Evolutionary conservation across 306 rosid species (phyloP).

Genomic region (Mucuna pruriens): DNA sequence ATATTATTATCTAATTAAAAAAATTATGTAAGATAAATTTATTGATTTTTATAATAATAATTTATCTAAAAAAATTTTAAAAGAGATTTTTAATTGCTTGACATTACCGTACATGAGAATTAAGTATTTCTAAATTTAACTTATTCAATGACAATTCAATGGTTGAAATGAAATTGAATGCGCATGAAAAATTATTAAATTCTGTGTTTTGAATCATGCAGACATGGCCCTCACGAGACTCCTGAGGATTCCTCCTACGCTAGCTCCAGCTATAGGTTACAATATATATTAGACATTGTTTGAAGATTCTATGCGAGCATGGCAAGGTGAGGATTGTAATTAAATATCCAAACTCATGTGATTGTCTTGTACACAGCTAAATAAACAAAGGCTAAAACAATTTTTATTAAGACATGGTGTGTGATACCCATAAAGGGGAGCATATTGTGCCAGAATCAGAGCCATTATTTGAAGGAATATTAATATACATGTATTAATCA

Average conservation of each 20-base stretch:
- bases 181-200: not conserved
- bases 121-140: no score
- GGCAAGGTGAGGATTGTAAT: not conserved
- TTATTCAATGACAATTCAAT: not conserved
- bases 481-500: not conserved
- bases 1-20: no score
- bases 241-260: slow-evolving; percentile 42
- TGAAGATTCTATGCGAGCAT: slow-evolving; percentile 23
- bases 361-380: not conserved
- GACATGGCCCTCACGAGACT: not conserved
- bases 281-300: not conserved
- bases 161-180: not conserved
- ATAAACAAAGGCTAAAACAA: slow-evolving; percentile 32
- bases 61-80: no score
- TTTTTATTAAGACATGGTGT: slow-evolving; percentile 44
- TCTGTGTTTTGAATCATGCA: not conserved
- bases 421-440: slow-evolving; percentile 48
- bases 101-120: no score
- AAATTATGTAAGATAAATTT: no score
- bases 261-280: slow-evolving; percentile 20
- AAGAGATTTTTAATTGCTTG: no score
- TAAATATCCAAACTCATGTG: slow-evolving; percentile 46
- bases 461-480: slow-evolving; percentile 44
- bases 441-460: slow-evolving; percentile 33
- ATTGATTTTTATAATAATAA: no score